Conservation (phyloP, 2,329 filamentous ascomycete species). For the Beauveria sp. region DNA sequence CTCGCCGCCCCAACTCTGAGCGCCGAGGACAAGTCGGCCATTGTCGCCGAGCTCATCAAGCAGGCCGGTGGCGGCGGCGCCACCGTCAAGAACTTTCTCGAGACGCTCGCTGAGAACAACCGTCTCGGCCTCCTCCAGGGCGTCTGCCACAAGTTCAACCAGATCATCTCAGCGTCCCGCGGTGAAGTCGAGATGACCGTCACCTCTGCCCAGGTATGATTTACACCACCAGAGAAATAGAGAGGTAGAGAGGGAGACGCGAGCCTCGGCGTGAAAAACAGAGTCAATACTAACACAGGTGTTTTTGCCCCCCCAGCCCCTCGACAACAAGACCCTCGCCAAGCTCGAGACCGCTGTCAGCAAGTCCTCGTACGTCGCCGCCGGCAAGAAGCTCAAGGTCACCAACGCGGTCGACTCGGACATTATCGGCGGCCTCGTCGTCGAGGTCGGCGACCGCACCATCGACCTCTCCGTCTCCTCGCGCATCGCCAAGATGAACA, state of each 20-base stretch:
- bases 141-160: constrained; percentile 78
- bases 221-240: not conserved
- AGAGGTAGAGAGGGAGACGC: not conserved
- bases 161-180: constrained; percentile 79
- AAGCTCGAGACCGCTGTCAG: constrained; percentile 80
- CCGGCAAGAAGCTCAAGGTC: constrained; percentile 97
- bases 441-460: constrained; percentile 95
- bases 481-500: constrained; percentile 98
- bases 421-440: constrained; percentile 85
- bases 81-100: constrained; percentile 90
- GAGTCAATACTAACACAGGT: constrained; percentile 17
- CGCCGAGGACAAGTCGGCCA: constrained; percentile 71
- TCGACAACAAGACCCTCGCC: constrained; percentile 78
- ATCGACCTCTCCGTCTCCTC: constrained; percentile 94
- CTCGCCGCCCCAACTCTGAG: constrained; percentile 75
- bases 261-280: not conserved
- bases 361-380: constrained; percentile 82
- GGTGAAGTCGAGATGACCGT: constrained; percentile 93
- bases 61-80: constrained; percentile 65
- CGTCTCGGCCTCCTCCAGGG: constrained; percentile 73
- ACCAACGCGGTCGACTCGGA: constrained; percentile 94
- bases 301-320: constrained; percentile 45
- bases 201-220: constrained; percentile 76
- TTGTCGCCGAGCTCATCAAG: constrained; percentile 85
- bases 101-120: constrained; percentile 93